Base-by-base conservation (phyloP, 495 filamentous ascomycete species). In the Penicillium crystallinum region DNA sequence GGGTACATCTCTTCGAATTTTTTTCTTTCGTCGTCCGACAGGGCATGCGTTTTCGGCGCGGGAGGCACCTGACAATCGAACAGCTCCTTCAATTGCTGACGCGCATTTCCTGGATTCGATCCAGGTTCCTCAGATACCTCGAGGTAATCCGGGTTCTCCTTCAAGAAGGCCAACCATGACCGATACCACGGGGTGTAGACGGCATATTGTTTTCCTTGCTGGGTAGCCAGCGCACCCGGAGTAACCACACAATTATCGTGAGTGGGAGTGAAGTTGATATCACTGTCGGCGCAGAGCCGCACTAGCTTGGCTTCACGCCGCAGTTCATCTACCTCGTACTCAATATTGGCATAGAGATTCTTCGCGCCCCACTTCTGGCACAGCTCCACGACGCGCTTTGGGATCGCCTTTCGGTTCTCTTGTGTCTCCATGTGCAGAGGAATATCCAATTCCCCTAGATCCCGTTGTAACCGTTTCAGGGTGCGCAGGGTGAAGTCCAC, bases 131-230 rank as follows among this genome's bases (percentile, higher is more conserved):
- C 81, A 6, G 76, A 80, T 0, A 80, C 57, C 33, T 82, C 72
- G 0, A 97, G 70, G 2, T 86, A 68, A 9, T 86, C 78, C 0
- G 79, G 79, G 57, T 93, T 82, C 12, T 77, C 68, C 41, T 91
- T 81, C 10, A 95, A 52, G 53, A 89, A 81, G 6, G 78, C 73
- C 18, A 89, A 59, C 91, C 91, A 97, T 0, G 86, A 60, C 14
- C 83, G 70, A 61, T 78, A 91, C 90, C 89, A 96, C 0, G 90
- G 91, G 2, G 71, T 83, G 55, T 92, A 96, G 1, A 96, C 87
- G 0, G 87, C 78, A 62, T 95, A 97, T 65, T 91, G 90, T 18
- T 80, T 86, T 8, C 89, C 87, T 6, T 71, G 73, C 8, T 84
- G 80, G 8, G 75, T 86, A 6, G 58, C 59, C 18, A 96, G 62